These are phyloP conservation scores for Aspergillus ellipticus DNA, from an alignment of 495 filamentous ascomycete genomes.

Conservation along the genomic window DNA sequence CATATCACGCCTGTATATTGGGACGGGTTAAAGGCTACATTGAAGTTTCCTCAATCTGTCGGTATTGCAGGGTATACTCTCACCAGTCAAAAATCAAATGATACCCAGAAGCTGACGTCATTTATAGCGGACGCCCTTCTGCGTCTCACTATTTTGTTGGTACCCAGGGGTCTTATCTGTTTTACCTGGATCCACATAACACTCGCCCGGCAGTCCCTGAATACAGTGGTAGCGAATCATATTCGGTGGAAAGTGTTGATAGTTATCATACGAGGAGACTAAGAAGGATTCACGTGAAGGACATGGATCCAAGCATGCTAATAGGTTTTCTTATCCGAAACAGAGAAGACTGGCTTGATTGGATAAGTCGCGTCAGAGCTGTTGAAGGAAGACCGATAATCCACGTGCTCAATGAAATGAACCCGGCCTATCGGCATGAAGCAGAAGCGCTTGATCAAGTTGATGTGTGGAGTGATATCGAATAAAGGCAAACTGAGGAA, in stretches of 20 bases:
- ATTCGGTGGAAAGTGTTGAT: constrained; percentile 68
- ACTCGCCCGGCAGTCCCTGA: constrained; percentile 67
- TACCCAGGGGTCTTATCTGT: constrained; percentile 83
- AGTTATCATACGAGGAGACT: constrained; percentile 85
- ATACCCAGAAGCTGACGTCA: not conserved
- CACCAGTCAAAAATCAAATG: not conserved
- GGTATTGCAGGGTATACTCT: constrained; percentile 86
- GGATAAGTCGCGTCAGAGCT: constrained; percentile 65
- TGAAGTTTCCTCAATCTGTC: constrained; percentile 85
- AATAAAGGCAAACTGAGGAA: not conserved
- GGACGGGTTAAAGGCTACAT: constrained; percentile 74
- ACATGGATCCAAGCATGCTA: constrained; percentile 99
- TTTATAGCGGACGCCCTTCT: constrained; percentile 76
- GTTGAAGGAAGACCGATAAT: constrained; percentile 80
- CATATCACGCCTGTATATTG: constrained; percentile 90
- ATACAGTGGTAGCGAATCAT: constrained; percentile 45
- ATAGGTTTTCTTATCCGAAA: constrained; percentile 89
- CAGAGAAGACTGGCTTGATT: constrained; percentile 78
- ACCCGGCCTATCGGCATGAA: constrained; percentile 54
- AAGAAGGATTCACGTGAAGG: constrained; percentile 74
- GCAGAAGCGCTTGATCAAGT: constrained; percentile 84
- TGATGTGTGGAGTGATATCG: constrained; percentile 70
- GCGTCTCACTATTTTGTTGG: constrained; percentile 96
- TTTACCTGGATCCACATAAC: constrained; percentile 92
- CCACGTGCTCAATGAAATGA: constrained; percentile 63